Evolutionary conservation across 2,329 filamentous ascomycete species (phyloP).

Genomic region (Reticulascus tulasneorum): DNA sequence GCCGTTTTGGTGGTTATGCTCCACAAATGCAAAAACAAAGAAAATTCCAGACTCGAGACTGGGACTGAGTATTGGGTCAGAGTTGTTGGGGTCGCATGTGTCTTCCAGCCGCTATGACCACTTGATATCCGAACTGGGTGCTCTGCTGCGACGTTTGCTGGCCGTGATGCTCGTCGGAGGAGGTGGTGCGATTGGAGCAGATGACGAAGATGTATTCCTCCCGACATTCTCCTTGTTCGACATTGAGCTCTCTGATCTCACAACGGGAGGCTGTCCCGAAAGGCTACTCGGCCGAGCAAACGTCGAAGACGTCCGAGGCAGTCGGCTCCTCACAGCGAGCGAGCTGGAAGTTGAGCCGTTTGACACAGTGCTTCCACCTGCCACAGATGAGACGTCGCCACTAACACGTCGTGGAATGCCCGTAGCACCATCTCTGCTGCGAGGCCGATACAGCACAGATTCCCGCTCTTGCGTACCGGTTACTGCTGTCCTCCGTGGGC

Average conservation of each 20-base stretch:
- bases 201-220: slow-evolving; percentile 12
- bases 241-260: slow-evolving; percentile 34
- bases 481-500: slow-evolving; percentile 32
- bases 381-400: slow-evolving; percentile 24
- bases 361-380: slow-evolving; percentile 12
- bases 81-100: no score
- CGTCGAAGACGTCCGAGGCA: slow-evolving; percentile 33
- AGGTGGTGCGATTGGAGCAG: slow-evolving; percentile 11
- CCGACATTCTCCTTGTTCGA: slow-evolving; percentile 35
- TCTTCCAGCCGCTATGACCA: slow-evolving; percentile 6
- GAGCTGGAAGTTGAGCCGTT: slow-evolving; percentile 8
- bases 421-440: slow-evolving; percentile 37
- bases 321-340: slow-evolving; percentile 35
- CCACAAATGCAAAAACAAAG: slow-evolving; percentile 9
- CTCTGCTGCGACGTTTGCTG: slow-evolving; percentile 13
- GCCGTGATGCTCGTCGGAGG: slow-evolving; percentile 7
- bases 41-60: neutral
- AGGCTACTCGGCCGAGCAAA: slow-evolving; percentile 17
- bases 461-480: slow-evolving; percentile 38
- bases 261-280: slow-evolving; percentile 20
- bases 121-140: slow-evolving; percentile 16
- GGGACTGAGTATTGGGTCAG: no score
- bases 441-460: slow-evolving; percentile 34
- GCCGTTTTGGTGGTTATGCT: slow-evolving; percentile 1
- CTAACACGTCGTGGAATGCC: slow-evolving; percentile 39